A percentile compares a stretch with the other conserved stretches of the same genome.
Conservation (phyloP, 139 green algal species). For the Trebouxia sp. region DNA sequence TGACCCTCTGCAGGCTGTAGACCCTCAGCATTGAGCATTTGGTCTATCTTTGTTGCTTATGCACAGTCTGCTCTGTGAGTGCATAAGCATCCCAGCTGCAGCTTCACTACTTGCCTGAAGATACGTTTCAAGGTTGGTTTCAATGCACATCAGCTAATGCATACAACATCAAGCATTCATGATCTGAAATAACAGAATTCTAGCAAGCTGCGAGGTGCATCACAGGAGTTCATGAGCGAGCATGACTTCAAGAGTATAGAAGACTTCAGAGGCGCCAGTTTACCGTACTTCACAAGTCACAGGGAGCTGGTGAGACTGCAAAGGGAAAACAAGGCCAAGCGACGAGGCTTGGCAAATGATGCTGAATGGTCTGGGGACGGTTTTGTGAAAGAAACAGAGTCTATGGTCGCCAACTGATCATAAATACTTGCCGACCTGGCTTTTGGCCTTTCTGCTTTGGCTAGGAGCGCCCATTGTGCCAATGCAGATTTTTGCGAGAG, state of each 20-base stretch:
- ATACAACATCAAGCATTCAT: too few species aligned
- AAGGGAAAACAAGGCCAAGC: slow-evolving; percentile 71
- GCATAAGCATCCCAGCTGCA: not conserved
- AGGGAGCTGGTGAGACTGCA: slow-evolving; percentile 89
- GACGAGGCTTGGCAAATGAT: slow-evolving; percentile 82
- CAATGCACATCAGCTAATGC: too few species aligned
- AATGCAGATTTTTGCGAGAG: too few species aligned
- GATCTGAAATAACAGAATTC: too few species aligned
- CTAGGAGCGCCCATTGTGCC: too few species aligned
- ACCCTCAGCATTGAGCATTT: too few species aligned
- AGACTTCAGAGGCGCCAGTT: slow-evolving; percentile 80
- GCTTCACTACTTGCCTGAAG: not conserved
- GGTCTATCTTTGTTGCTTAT: too few species aligned
- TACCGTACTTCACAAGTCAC: slow-evolving; percentile 97
- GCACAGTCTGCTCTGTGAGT: not conserved
- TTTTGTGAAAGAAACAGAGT: slow-evolving; percentile 82
- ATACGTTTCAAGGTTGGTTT: too few species aligned
- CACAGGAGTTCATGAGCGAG: slow-evolving; percentile 69
- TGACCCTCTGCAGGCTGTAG: too few species aligned
- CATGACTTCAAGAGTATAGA: slow-evolving; percentile 85
- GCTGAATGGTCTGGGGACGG: slow-evolving; percentile 92
- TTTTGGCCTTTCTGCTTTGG: too few species aligned
- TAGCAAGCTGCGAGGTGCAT: not conserved
- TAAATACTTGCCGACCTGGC: too few species aligned
- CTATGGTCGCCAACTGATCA: slow-evolving; percentile 76